Conservation (phyloP, 2,329 filamentous ascomycete species). For the Nannizziopsis barbatae region DNA sequence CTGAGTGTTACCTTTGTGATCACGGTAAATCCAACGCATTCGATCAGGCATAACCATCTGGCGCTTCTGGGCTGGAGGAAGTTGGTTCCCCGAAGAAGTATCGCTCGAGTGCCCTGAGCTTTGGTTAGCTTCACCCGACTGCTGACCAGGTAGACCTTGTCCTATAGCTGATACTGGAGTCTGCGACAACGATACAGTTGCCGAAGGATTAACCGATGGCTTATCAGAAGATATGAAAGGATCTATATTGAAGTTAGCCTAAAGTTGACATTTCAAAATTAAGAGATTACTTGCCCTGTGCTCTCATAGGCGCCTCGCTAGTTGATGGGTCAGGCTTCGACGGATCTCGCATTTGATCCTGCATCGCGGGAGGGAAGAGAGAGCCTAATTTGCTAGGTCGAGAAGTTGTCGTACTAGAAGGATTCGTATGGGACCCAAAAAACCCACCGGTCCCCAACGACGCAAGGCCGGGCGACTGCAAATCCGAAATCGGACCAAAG, state of each 20-base stretch:
- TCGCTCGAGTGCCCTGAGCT: slow-evolving; percentile 25
- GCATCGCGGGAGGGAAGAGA: slow-evolving; percentile 78
- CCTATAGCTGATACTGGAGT: slow-evolving; percentile 27
- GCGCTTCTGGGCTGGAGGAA: slow-evolving; percentile 58
- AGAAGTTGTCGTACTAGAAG: slow-evolving; percentile 54
- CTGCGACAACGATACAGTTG: slow-evolving; percentile 26
- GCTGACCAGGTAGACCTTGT: slow-evolving; percentile 21
- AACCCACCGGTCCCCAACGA: slow-evolving; percentile 39
- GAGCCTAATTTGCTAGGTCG: slow-evolving; percentile 74
- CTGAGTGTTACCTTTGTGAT: slow-evolving; percentile 83
- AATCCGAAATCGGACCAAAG: slow-evolving; percentile 64
- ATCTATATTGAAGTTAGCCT: slow-evolving; percentile 18
- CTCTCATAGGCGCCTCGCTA: slow-evolving; percentile 47
- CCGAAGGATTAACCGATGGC: slow-evolving; percentile 22
- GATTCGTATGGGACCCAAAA: slow-evolving; percentile 51
- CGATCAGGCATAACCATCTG: slow-evolving; percentile 99
- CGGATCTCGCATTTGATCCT: slow-evolving; percentile 69
- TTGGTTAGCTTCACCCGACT: slow-evolving; percentile 27
- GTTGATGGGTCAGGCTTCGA: slow-evolving; percentile 51
- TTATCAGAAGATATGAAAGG: slow-evolving; percentile 24
- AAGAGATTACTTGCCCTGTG: slow-evolving; percentile 39
- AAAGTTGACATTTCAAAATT: neutral
- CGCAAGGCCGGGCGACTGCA: slow-evolving; percentile 45
- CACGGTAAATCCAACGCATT: slow-evolving; percentile 97
- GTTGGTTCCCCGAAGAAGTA: slow-evolving; percentile 47